A percentile compares a stretch with the other conserved stretches of the same genome.
phyloP scores from a whole-genome alignment of 1,284 basidiomycete genomes.

The Ganoderma sp. region DNA sequence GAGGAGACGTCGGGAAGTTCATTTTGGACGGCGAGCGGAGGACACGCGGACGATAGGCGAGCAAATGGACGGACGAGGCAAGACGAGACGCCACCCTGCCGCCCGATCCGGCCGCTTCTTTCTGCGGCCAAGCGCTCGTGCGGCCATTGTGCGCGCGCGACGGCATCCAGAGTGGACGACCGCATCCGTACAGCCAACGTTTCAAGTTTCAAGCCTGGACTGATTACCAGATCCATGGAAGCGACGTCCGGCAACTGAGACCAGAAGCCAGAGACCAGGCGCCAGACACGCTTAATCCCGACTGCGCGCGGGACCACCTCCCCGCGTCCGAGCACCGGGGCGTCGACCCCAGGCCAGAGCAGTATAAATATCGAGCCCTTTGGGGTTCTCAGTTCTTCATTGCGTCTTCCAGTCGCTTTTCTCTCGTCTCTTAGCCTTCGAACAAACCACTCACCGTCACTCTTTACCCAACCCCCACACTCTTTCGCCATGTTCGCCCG shows the following conservation, averaged over 20 bases:
- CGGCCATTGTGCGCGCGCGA: conserved; percentile 17
- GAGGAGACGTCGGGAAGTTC: not conserved
- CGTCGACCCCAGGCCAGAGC: not conserved
- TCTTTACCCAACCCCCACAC: conserved; percentile 26
- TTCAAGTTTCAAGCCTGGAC: conserved; percentile 3
- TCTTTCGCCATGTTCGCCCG: conserved; percentile 33
- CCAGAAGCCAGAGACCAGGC: not conserved
- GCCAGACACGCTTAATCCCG: conserved; percentile 2
- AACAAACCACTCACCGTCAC: conserved; percentile 24
- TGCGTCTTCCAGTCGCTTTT: conserved; percentile 27
- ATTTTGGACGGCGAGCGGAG: not conserved
- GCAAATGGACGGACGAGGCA: conserved; percentile 23
- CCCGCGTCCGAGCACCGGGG: not conserved
- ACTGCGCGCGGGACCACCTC: conserved; percentile 14
- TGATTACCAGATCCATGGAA: not conserved
- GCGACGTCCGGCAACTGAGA: conserved; percentile 4
- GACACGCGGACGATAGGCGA: conserved; percentile 12
- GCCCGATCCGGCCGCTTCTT: not conserved
- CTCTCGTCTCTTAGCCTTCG: conserved; percentile 19
- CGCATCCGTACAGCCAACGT: not conserved
- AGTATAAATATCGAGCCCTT: conserved; percentile 23
- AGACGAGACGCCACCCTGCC: not conserved
- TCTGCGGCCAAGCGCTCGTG: conserved; percentile 2
- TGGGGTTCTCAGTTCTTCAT: conserved; percentile 15
- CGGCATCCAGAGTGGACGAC: not conserved